Base-by-base conservation (phyloP, 164 flowering plant species). In the Stephania cephalantha region DNA sequence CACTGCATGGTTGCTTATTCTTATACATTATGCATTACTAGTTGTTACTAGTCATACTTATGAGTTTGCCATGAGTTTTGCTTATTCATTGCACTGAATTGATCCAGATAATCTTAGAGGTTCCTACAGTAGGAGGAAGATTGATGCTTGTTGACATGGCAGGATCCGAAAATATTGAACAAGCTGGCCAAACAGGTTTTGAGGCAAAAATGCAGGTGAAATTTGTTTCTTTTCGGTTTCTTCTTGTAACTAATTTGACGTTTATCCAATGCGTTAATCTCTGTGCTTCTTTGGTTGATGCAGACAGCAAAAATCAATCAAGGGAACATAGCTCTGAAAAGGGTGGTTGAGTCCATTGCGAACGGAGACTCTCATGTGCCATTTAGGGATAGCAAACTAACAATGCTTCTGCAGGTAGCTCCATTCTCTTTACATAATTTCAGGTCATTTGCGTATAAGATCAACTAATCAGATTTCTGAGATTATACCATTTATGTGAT, bases 121-220 rank as follows among this genome's bases (percentile, higher is more conserved):
- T 91, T 35, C 99, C 99, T 18, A 84, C 89, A 0, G 97, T 92
- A 31, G 99, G 99, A 69, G 99, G 99, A 74, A 80, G 94, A 52
- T 81, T 95, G 69, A 92, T 95, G 98, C 98, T 95, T 68, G 99
- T 95, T 6, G 99, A 95, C 83, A 95, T 95, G 99, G 99, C 99
- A 1, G 99, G 99, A 45, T 93, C 99, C 44, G 99, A 95, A 78
- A 95, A 95, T 73, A 95, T 95, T 63, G 99, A 95, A 63, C 99
- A 93, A 82, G 99, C 99, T 58, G 99, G 99, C 73, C 98, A 93
- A 84, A 79, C 58, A 80, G 98, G 98, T 29, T 85, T 93, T 65
- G 99, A 95, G 78, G 99, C 99, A 66, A 95, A 93, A 85, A 85
- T 93, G 95, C 99, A 95, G 97, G 99, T 93, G 81, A 15, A 63